These are phyloP conservation scores for Camelina hispida DNA, from an alignment of 345 rosid species.

Conservation along the genomic window DNA sequence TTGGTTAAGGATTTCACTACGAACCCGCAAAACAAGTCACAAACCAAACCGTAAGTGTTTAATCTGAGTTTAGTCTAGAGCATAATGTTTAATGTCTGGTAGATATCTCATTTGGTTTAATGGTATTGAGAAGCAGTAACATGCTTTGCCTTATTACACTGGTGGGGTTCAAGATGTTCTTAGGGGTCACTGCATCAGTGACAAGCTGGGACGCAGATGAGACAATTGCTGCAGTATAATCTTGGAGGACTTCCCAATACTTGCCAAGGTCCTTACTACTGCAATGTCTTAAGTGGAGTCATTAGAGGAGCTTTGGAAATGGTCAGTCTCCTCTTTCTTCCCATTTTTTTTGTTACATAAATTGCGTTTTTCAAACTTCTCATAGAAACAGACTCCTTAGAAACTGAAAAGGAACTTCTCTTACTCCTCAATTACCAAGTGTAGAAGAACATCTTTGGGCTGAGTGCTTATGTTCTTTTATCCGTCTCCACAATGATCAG, in stretches of 20 bases:
- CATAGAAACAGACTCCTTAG: background rate
- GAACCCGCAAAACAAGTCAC: no score
- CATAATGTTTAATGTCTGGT: background rate
- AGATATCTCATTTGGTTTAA: background rate
- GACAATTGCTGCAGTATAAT: slow-evolving; percentile 76
- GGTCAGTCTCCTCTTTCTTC: slow-evolving; percentile 50
- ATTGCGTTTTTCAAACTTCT: background rate
- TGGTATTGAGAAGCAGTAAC: slow-evolving; percentile 4
- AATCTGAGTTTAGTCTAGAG: background rate
- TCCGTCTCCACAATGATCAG: slow-evolving; percentile 41
- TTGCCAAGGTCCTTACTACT: slow-evolving; percentile 88
- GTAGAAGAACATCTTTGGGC: slow-evolving; percentile 21
- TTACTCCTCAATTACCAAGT: background rate
- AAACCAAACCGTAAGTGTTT: no score
- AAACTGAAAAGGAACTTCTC: background rate
- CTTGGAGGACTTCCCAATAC: slow-evolving; percentile 95
- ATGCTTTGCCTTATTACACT: slow-evolving; percentile 31
- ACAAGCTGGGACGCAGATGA: slow-evolving; percentile 87
- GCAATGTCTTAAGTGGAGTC: slow-evolving; percentile 87
- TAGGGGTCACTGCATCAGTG: slow-evolving; percentile 86
- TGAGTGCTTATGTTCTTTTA: background rate
- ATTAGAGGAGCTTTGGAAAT: no score
- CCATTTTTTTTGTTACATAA: background rate
- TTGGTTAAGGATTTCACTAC: no score
- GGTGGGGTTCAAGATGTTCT: slow-evolving; percentile 97